phyloP scores from a whole-genome alignment of 768 basidiomycete genomes.

The Mycena galopus region DNA sequence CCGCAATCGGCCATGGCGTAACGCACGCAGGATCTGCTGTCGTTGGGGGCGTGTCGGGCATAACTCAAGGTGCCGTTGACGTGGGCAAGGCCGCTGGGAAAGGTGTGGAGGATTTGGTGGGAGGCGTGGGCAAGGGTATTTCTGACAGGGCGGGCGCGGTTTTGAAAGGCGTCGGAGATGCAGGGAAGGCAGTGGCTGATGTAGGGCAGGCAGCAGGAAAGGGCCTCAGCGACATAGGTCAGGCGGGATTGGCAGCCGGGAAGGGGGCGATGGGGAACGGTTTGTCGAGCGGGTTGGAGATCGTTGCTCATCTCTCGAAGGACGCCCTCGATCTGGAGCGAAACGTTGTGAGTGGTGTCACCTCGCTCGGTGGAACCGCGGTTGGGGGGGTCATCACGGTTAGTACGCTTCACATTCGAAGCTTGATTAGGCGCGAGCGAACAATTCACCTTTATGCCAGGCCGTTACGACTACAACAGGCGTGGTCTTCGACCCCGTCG shows the following conservation, averaged over 20 bases:
- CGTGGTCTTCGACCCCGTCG: neutral
- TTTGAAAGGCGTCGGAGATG: neutral
- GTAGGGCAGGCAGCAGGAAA: neutral
- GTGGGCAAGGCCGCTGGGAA: neutral
- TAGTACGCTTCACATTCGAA: neutral
- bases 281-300: neutral
- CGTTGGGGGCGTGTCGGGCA: neutral
- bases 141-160: neutral
- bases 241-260: neutral
- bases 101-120: neutral
- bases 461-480: neutral
- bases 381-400: neutral
- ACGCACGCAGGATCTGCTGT: neutral
- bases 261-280: neutral
- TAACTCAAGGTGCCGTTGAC: neutral
- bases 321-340: neutral
- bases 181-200: neutral
- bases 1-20: neutral
- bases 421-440: no score
- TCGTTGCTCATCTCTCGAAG: neutral
- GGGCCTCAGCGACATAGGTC: neutral
- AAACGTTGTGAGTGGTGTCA: neutral
- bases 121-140: neutral
- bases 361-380: neutral
- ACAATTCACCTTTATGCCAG: neutral